phyloP scores from a whole-genome alignment of 371 early-diverging fungal species.

The Rhizopus arrhizus region DNA sequence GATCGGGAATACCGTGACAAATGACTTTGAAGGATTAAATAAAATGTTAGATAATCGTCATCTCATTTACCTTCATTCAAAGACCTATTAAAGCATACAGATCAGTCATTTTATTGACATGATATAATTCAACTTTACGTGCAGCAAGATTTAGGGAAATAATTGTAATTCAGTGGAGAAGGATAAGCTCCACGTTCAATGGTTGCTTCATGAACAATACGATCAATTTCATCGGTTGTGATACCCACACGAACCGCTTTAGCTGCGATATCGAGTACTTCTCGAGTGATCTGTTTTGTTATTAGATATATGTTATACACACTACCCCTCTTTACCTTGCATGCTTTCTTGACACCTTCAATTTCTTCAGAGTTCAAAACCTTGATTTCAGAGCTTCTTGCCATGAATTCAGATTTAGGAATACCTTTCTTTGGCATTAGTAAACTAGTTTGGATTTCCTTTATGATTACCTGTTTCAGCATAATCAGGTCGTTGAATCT shows the following conservation, averaged over 20 bases:
- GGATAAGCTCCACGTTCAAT: slow-evolving; percentile 89
- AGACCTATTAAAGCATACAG: slow-evolving; percentile 34
- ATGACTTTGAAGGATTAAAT: slow-evolving; percentile 50
- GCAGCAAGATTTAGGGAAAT: slow-evolving; percentile 92
- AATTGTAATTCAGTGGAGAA: slow-evolving; percentile 92
- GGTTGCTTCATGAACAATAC: slow-evolving; percentile 84
- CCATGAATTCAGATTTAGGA: slow-evolving; percentile 69
- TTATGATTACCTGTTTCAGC: background rate
- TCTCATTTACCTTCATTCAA: slow-evolving; percentile 57
- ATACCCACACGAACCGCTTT: slow-evolving; percentile 81
- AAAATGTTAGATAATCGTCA: too few relatives aligned
- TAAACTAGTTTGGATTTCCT: background rate
- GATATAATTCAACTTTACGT: slow-evolving; percentile 59
- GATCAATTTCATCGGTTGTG: slow-evolving; percentile 88
- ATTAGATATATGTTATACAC: background rate
- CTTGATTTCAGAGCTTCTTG: slow-evolving; percentile 68
- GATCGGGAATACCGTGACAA: slow-evolving; percentile 92
- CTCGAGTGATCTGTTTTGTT: slow-evolving; percentile 69
- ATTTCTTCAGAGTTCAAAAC: slow-evolving; percentile 73
- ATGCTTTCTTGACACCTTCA: slow-evolving; percentile 78
- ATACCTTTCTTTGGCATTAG: slow-evolving; percentile 43
- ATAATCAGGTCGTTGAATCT: slow-evolving; percentile 77
- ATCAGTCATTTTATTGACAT: slow-evolving; percentile 52
- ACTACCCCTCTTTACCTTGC: slow-evolving; percentile 50
- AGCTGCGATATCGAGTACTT: slow-evolving; percentile 83